Percentiles rank a stretch among this genome's conserved stretches.
These are phyloP conservation scores for Polyporus tsugae DNA, from an alignment of 1,284 basidiomycete species.

Conservation along the genomic window DNA sequence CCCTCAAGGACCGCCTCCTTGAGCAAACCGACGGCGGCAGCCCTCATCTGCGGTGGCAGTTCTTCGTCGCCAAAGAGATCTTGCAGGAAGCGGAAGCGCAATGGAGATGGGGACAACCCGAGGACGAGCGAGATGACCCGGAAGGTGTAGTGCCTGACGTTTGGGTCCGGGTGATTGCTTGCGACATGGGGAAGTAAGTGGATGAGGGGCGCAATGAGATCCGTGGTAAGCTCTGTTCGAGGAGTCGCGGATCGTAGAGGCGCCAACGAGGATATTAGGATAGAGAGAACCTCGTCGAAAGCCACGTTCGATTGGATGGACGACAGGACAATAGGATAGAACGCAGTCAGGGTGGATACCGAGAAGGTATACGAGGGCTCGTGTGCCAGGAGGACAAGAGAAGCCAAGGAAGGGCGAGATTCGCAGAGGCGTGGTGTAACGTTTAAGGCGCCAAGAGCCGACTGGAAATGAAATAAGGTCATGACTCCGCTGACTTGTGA, in stretches of 20 bases:
- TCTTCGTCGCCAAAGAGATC: conserved; percentile 56
- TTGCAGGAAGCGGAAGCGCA: conserved; percentile 61
- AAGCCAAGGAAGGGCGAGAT: conserved; percentile 42
- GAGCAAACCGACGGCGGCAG: conserved; percentile 69
- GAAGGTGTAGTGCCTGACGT: conserved; percentile 64
- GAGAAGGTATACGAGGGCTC: conserved; percentile 36
- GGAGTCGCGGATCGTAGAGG: conserved; percentile 33
- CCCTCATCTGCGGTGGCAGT: conserved; percentile 68
- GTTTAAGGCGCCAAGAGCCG: conserved; percentile 34
- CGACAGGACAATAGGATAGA: conserved; percentile 55
- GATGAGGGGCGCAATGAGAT: conserved; percentile 56
- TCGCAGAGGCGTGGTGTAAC: conserved; percentile 23
- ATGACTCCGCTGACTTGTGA: neutral
- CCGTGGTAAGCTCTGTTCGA: conserved; percentile 47
- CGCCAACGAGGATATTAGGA: conserved; percentile 57
- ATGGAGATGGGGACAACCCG: conserved; percentile 50
- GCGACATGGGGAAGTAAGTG: conserved; percentile 61
- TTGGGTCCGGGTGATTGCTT: conserved; percentile 65
- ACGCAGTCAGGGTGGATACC: conserved; percentile 40
- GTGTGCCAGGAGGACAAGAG: conserved; percentile 61
- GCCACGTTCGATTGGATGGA: conserved; percentile 60
- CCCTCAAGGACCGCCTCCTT: conserved; percentile 70
- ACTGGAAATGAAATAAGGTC: conserved; percentile 29
- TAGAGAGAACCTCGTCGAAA: conserved; percentile 63
- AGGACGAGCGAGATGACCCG: conserved; percentile 64